Evolutionary conservation across 441 rosid genomes (phyloP).

Genomic region (Dalechampia spathulata): DNA sequence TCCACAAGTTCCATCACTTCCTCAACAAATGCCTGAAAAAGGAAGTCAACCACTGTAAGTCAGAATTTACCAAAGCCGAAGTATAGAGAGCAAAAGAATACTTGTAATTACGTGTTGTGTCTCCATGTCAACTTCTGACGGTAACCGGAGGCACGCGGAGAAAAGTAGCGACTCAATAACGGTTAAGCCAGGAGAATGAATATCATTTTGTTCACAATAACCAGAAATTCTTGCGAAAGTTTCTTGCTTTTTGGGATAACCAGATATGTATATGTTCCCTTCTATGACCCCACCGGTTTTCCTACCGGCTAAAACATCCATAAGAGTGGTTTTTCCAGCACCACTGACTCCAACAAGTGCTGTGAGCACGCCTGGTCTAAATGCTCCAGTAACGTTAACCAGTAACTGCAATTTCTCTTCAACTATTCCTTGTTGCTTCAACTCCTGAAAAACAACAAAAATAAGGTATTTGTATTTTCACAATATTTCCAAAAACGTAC

Average conservation of each 20-base stretch:
- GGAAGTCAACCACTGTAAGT: slow-evolving; percentile 18
- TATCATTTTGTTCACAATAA: slow-evolving; percentile 92
- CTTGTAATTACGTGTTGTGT: slow-evolving; percentile 57
- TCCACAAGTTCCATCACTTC: slow-evolving; percentile 99
- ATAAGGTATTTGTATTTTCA: slow-evolving; percentile 15
- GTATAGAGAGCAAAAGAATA: slow-evolving; percentile 2
- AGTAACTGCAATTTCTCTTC: slow-evolving; percentile 85
- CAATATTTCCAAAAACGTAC: slow-evolving; percentile 8
- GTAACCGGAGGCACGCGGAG: slow-evolving; percentile 91
- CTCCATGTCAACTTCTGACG: slow-evolving; percentile 61
- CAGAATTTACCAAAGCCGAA: slow-evolving; percentile 12
- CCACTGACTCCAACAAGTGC: slow-evolving; percentile 97
- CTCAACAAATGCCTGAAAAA: slow-evolving; percentile 78
- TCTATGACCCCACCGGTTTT: slow-evolving; percentile 89
- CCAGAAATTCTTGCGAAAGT: slow-evolving; percentile 96
- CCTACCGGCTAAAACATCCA: slow-evolving; percentile 97
- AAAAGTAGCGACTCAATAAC: slow-evolving; percentile 86
- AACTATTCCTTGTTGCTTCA: slow-evolving; percentile 79
- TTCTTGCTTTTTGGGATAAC: slow-evolving; percentile 89
- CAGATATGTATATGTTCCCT: slow-evolving; percentile 73
- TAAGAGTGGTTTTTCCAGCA: slow-evolving; percentile 95
- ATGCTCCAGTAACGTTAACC: slow-evolving; percentile 87
- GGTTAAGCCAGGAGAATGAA: slow-evolving; percentile 92
- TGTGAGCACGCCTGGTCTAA: slow-evolving; percentile 88
- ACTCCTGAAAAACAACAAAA: slow-evolving; percentile 42